Base-by-base conservation (phyloP, 441 rosid species). In the Gossypium schwendimanii region DNA sequence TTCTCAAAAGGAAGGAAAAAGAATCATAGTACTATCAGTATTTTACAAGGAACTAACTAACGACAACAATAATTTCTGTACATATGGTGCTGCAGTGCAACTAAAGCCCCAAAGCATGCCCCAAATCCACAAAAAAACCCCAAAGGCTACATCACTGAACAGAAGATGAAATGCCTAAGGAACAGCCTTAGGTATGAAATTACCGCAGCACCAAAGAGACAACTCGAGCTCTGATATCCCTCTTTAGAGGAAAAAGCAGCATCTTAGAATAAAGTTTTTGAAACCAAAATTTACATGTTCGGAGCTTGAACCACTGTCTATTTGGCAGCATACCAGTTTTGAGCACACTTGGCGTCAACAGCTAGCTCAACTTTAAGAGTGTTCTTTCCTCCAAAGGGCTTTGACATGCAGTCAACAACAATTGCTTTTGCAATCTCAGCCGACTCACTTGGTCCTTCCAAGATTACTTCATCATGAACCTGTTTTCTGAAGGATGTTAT, bases 391-490 rank as follows among this genome's bases (percentile, higher is more conserved):
- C 62, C 96, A 58, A 95, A 92, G 75, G 99, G 99, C 41, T 84
- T 83, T 54, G 90, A 81, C 95, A 95, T 95, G 89, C 99, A 95
- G 49, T 90, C 86, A 17, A 91, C 90, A 52, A 93, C 98, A 65
- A 93, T 86, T 49, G 83, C 84, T 85, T 85, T 93, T 4, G 99
- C 99, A 3, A 73, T 79, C 80, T 90, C 97, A 1, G 98, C 93
- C 14, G 99, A 88, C 75, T 88, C 98, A 0, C 84, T 83, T 47
- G 98, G 99, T 75, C 99, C 99, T 89, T 95, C 99, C 83, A 93
- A 81, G 72, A 95, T 95, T 74, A 95, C 97, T 89, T 95, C 98
- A 84, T 95, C 98, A 70, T 95, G 99, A 74, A 95, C 90, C 99
- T 95, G 92, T 55, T 54, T 80, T 65, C 65, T 52, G 23, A 15